Conservation (phyloP, 306 rosid genomes). For the Vachellia collinsii region DNA sequence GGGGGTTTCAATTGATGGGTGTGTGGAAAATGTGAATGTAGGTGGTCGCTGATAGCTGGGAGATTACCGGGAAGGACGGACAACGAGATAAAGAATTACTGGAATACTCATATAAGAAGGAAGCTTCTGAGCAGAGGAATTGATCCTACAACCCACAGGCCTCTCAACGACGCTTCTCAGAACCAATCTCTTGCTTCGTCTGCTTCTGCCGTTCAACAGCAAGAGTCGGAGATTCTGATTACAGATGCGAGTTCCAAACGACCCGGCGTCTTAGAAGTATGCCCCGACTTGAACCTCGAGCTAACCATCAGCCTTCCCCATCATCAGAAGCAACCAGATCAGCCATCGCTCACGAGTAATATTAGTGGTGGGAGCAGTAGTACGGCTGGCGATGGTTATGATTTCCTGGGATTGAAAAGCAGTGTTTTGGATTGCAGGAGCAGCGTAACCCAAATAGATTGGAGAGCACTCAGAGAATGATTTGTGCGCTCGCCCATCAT, state of each 20-base stretch:
- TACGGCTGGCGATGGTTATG: constrained; percentile 39
- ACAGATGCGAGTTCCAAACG: constrained; percentile 14
- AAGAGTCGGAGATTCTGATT: neutral
- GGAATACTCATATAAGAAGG: constrained; percentile 90
- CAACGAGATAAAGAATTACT: constrained; percentile 89
- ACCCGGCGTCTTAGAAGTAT: constrained; percentile 40
- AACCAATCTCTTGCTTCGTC: constrained; percentile 53
- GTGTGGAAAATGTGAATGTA: constrained; percentile 2
- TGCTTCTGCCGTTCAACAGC: constrained; percentile 48
- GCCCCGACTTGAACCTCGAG: constrained; percentile 82
- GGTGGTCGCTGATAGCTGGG: constrained; percentile 90
- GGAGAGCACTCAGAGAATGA: constrained; percentile 36
- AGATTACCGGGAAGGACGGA: constrained; percentile 87
- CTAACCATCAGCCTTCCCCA: constrained; percentile 76
- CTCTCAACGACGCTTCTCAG: constrained; percentile 54
- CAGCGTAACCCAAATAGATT: constrained; percentile 52
- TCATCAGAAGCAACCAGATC: constrained; percentile 3
- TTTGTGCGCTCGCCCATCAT: constrained; percentile 22
- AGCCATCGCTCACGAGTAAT: constrained; percentile 36
- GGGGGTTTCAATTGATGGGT: neutral
- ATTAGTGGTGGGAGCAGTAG: constrained; percentile 37
- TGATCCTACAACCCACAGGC: constrained; percentile 80
- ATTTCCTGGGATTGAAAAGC: constrained; percentile 66
- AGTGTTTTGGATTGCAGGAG: constrained; percentile 69
- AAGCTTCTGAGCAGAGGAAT: constrained; percentile 85